Conservation (phyloP, 2,329 filamentous ascomycete genomes). For the Verticillium nubilum region DNA sequence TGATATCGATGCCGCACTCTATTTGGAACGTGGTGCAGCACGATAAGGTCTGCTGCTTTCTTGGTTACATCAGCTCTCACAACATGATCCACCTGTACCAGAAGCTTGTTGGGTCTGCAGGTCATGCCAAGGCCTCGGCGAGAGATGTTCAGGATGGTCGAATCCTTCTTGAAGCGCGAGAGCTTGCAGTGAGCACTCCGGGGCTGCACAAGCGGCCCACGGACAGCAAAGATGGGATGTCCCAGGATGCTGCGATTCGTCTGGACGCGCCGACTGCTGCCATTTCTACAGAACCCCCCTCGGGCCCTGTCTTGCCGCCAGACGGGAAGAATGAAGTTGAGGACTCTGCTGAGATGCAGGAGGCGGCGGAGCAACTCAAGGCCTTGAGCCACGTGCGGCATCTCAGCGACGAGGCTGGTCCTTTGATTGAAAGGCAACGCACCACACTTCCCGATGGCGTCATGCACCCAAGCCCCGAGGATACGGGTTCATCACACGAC, state of each 20-base stretch:
- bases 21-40: slow-evolving; percentile 61
- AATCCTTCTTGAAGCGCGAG: slow-evolving; percentile 49
- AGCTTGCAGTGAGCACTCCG: slow-evolving; percentile 33
- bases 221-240: slow-evolving; percentile 9
- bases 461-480: slow-evolving; percentile 31
- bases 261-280: slow-evolving; percentile 1
- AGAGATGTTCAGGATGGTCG: slow-evolving; percentile 53
- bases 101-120: slow-evolving; percentile 44
- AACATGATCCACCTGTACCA: slow-evolving; percentile 63
- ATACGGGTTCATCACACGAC: slow-evolving; percentile 33
- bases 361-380: slow-evolving; percentile 62
- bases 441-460: slow-evolving; percentile 33
- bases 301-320: background rate
- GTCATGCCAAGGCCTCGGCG: slow-evolving; percentile 36
- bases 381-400: slow-evolving; percentile 57
- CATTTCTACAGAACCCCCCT: background rate
- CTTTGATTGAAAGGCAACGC: slow-evolving; percentile 22
- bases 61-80: slow-evolving; percentile 61
- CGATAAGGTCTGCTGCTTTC: slow-evolving; percentile 60
- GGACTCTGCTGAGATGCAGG: slow-evolving; percentile 64
- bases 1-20: slow-evolving; percentile 60
- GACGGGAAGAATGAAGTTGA: slow-evolving; percentile 45
- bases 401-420: slow-evolving; percentile 24
- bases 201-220: slow-evolving; percentile 13
- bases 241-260: slow-evolving; percentile 6